Percentiles rank a stretch among this genome's conserved stretches.
Evolutionary conservation across 441 rosid genomes (phyloP).

Genomic region (Populus tomentosa): DNA sequence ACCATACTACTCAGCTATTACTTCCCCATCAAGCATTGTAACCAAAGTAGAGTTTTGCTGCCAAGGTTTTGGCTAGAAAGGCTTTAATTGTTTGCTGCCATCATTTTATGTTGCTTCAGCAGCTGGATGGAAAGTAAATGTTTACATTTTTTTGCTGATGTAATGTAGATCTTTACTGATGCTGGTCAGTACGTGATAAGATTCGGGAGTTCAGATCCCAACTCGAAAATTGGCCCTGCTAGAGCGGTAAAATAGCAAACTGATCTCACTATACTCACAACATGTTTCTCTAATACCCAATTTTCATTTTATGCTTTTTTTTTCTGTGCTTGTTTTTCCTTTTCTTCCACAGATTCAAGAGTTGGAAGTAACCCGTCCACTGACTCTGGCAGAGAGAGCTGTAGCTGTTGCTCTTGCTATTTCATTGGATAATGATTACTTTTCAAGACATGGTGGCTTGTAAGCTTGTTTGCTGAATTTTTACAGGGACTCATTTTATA

Average conservation of each 20-base stretch:
- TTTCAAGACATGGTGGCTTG: slow-evolving; percentile 95
- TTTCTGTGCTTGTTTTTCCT: slow-evolving; percentile 7
- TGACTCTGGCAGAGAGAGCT: slow-evolving; percentile 81
- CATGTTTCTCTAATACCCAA: background rate
- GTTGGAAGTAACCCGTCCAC: slow-evolving; percentile 61
- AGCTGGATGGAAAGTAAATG: background rate
- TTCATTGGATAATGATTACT: slow-evolving; percentile 90
- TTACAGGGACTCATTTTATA: background rate
- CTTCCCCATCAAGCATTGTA: background rate
- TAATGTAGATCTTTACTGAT: slow-evolving; percentile 79
- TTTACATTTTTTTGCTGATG: slow-evolving; percentile 1
- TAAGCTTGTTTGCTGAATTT: slow-evolving; percentile 29
- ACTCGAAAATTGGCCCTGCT: slow-evolving; percentile 54
- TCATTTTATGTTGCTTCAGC: background rate
- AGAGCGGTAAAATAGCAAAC: slow-evolving; percentile 32
- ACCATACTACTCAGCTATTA: background rate
- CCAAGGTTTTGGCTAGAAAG: background rate
- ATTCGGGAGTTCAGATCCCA: slow-evolving; percentile 71
- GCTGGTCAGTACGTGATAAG: slow-evolving; percentile 97
- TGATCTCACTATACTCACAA: background rate
- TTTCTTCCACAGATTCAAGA: slow-evolving; percentile 56
- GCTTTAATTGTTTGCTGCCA: background rate
- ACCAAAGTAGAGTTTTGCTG: background rate
- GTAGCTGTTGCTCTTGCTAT: slow-evolving; percentile 83
- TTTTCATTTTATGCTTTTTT: background rate